A percentile compares a stretch with the other conserved stretches of the same genome.
Evolutionary conservation across 352 stramenopile genomes (phyloP).

Genomic region (Phytophthora idaei): DNA sequence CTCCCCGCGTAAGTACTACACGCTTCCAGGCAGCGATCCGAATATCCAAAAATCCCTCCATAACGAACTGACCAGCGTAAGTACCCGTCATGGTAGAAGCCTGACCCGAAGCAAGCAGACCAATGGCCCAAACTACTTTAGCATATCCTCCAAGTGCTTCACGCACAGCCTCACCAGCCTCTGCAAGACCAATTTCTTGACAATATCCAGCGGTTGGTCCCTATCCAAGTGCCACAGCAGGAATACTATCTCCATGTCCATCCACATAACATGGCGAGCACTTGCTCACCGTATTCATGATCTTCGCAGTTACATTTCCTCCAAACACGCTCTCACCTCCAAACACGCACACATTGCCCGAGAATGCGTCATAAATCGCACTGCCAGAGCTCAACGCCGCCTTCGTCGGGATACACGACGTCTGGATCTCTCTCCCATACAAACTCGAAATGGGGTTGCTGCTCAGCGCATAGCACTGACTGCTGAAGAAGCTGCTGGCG

Average conservation of each 20-base stretch:
- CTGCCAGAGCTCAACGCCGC: conserved; percentile 54
- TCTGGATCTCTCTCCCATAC: conserved; percentile 60
- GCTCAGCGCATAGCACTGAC: conserved; percentile 52
- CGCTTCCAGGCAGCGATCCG: conserved; percentile 82
- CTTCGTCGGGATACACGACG: conserved; percentile 62
- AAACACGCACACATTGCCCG: conserved; percentile 60
- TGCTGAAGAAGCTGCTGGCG: conserved; percentile 91
- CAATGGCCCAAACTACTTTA: conserved; percentile 89
- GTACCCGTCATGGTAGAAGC: conserved; percentile 93
- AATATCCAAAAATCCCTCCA: conserved; percentile 93
- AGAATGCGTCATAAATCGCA: conserved; percentile 67
- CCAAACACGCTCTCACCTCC: conserved; percentile 8
- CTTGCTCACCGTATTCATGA: conserved; percentile 8
- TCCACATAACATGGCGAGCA: conserved; percentile 66
- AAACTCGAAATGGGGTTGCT: conserved; percentile 58
- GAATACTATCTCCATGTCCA: conserved; percentile 18
- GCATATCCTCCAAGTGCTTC: conserved; percentile 66
- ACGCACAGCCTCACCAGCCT: conserved; percentile 69
- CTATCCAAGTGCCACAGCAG: neutral
- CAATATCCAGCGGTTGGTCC: conserved; percentile 63
- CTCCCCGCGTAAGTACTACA: conserved; percentile 83
- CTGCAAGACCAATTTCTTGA: conserved; percentile 77
- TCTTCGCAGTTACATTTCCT: neutral
- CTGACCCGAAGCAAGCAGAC: conserved; percentile 91
- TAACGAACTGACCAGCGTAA: conserved; percentile 94